A percentile compares a stretch with the other conserved stretches of the same genome.
Conservation (phyloP, 1,284 basidiomycete genomes). For the Melampsora larici-populina region DNA sequence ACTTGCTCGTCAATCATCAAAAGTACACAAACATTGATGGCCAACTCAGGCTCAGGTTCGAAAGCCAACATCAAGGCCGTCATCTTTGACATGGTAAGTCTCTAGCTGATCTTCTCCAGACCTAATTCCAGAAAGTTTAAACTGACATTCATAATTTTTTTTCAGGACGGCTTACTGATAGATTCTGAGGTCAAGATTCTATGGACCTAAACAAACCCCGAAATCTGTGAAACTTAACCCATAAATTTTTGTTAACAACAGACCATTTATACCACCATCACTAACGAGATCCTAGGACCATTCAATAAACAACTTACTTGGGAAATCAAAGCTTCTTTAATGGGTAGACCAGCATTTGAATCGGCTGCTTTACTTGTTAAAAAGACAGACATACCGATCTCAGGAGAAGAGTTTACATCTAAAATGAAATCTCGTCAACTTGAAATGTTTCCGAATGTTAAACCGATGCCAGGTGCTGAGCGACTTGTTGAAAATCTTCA, state of each 20-base stretch:
- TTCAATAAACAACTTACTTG: slow-evolving; percentile 54
- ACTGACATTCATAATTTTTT: neutral
- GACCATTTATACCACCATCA: slow-evolving; percentile 51
- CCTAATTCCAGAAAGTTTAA: neutral
- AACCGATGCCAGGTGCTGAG: slow-evolving; percentile 52
- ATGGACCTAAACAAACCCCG: neutral
- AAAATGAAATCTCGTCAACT: slow-evolving; percentile 10
- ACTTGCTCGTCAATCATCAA: too few relatives aligned
- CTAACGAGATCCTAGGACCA: slow-evolving; percentile 52
- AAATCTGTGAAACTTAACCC: neutral
- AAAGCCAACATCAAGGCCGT: slow-evolving; percentile 46
- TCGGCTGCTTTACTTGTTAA: slow-evolving; percentile 46
- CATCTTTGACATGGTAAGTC: slow-evolving; percentile 46
- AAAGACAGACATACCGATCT: slow-evolving; percentile 16
- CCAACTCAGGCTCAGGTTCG: neutral
- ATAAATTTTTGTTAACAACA: neutral
- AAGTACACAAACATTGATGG: neutral
- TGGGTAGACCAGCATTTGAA: slow-evolving; percentile 53
- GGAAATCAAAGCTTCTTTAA: slow-evolving; percentile 53
- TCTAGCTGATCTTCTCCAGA: neutral
- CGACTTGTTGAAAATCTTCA: slow-evolving; percentile 51
- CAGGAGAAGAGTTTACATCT: slow-evolving; percentile 5
- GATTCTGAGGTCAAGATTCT: slow-evolving; percentile 49
- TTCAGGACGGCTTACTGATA: slow-evolving; percentile 52
- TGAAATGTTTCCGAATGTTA: slow-evolving; percentile 50